Conservation (phyloP, 139 green algal genomes). For the Zygnema cylindricum region DNA sequence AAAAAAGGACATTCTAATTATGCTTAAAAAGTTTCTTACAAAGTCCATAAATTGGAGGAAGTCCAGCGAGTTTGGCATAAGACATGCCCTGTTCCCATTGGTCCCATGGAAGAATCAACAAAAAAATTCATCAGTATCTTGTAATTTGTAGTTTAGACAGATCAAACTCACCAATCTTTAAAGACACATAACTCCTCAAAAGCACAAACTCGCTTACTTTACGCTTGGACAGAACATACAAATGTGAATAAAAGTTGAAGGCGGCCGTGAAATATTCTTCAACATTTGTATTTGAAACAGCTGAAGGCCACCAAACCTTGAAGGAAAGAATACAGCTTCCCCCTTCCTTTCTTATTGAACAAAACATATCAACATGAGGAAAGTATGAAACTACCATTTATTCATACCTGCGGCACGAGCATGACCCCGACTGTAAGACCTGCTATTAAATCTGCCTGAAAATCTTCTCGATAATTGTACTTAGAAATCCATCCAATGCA, state of each 20-base stretch:
- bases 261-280: background rate
- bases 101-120: background rate
- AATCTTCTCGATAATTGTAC: constrained; percentile 37
- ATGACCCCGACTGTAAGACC: constrained; percentile 64
- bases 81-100: constrained; percentile 41
- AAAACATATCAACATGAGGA: too few relatives aligned
- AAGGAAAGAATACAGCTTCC: background rate
- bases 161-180: background rate
- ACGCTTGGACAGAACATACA: too few relatives aligned
- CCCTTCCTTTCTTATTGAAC: too few relatives aligned
- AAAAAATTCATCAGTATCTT: background rate
- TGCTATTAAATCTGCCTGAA: constrained; percentile 42
- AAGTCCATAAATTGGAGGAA: constrained; percentile 78
- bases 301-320: background rate
- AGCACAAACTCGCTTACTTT: too few relatives aligned
- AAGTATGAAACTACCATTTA: too few relatives aligned
- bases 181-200: background rate
- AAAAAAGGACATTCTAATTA: too few relatives aligned
- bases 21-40: too few relatives aligned
- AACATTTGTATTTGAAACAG: background rate
- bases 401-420: constrained; percentile 60
- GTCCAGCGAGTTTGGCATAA: constrained; percentile 54
- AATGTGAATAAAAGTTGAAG: too few relatives aligned
- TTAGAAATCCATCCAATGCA: constrained; percentile 37
- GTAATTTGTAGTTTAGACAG: background rate